These are phyloP conservation scores for Fusarium citri DNA, from an alignment of 2,329 filamentous ascomycete genomes.

Conservation along the genomic window DNA sequence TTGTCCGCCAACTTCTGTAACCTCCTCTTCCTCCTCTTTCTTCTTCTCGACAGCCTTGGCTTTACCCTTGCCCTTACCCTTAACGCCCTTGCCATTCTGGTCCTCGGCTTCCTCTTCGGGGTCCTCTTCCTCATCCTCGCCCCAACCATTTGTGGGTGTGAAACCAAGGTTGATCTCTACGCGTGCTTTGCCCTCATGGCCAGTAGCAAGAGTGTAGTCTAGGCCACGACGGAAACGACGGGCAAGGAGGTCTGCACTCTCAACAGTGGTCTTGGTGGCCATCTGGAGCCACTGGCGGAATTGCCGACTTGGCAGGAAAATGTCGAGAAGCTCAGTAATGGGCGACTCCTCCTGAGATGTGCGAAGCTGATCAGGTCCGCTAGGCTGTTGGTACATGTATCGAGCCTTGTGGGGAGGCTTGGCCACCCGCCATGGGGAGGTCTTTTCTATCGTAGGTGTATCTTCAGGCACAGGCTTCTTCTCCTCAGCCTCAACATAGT, in stretches of 20 bases:
- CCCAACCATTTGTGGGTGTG: slow-evolving; percentile 89
- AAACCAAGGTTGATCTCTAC: slow-evolving; percentile 89
- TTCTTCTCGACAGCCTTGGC: slow-evolving; percentile 29
- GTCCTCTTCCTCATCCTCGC: slow-evolving; percentile 69
- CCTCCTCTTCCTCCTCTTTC: slow-evolving; percentile 47
- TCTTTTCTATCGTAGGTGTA: slow-evolving; percentile 68
- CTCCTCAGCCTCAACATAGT: slow-evolving; percentile 77
- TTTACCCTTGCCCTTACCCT: slow-evolving; percentile 47
- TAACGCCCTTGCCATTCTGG: slow-evolving; percentile 51
- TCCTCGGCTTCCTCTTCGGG: slow-evolving; percentile 51
- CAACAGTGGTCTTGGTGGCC: slow-evolving; percentile 79
- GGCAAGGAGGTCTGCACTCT: slow-evolving; percentile 81
- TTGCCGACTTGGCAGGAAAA: slow-evolving; percentile 83
- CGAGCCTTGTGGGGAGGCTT: slow-evolving; percentile 95
- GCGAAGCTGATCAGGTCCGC: slow-evolving; percentile 52
- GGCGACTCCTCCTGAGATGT: slow-evolving; percentile 62
- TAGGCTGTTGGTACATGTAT: slow-evolving; percentile 81
- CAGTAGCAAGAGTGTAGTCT: slow-evolving; percentile 94
- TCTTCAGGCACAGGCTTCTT: slow-evolving; percentile 57
- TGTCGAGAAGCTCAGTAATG: slow-evolving; percentile 81
- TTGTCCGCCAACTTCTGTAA: slow-evolving; percentile 76
- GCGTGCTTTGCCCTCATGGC: slow-evolving; percentile 80
- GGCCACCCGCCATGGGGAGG: slow-evolving; percentile 77
- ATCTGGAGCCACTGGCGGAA: slow-evolving; percentile 92
- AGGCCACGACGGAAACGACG: slow-evolving; percentile 86